These are phyloP conservation scores for Rossbeevera mucosa DNA, from an alignment of 768 basidiomycete species.

Conservation along the genomic window DNA sequence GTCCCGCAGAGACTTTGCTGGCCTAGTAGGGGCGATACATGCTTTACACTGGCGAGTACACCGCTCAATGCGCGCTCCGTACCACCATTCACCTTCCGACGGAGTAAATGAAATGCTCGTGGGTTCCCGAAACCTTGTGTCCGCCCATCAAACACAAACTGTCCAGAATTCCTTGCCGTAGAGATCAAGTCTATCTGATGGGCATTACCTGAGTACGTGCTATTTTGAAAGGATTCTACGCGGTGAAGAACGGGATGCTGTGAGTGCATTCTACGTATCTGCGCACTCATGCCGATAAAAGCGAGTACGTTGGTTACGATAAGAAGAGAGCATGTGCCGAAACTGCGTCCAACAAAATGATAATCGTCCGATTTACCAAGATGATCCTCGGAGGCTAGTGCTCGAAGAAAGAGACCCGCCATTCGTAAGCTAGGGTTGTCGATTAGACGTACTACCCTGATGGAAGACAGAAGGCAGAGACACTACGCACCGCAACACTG, in stretches of 20 bases:
- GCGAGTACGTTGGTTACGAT: constrained; percentile 8
- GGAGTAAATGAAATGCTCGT: constrained; percentile 3
- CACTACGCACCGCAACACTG: constrained; percentile 21
- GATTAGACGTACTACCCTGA: constrained; percentile 1
- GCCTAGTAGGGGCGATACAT: too few species aligned
- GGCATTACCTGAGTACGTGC: background rate
- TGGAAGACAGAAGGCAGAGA: background rate
- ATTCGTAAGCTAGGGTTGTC: constrained; percentile 24
- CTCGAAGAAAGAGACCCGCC: constrained; percentile 27
- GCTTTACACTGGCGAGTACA: background rate
- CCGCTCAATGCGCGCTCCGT: constrained; percentile 9
- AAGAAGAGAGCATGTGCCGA: constrained; percentile 1
- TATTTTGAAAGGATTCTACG: background rate
- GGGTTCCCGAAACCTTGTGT: constrained; percentile 3
- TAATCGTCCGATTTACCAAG: constrained; percentile 24
- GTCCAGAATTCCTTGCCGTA: background rate
- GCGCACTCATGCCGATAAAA: constrained; percentile 1
- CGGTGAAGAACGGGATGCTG: background rate
- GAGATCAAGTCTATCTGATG: background rate
- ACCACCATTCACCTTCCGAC: background rate
- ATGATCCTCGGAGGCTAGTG: constrained; percentile 29
- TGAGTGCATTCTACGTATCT: constrained; percentile 5
- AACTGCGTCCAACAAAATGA: background rate
- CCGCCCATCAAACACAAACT: background rate
- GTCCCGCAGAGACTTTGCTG: background rate